Conservation (phyloP, 305 asterid genomes). For the Petunia hybrid region DNA sequence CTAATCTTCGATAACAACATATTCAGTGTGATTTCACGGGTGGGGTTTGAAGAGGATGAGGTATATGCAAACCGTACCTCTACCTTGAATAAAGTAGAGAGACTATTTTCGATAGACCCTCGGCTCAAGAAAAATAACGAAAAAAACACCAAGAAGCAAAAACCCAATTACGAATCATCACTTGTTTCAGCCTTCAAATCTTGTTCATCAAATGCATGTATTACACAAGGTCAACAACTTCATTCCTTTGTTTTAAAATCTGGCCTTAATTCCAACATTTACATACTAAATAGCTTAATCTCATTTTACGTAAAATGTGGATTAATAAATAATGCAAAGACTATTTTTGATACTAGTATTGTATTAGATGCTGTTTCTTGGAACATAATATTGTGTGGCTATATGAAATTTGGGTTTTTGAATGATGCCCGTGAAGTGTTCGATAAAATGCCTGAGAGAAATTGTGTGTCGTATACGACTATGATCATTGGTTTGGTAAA, state of each 20-base stretch:
- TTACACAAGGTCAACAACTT: slow-evolving; percentile 63
- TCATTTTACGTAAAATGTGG: slow-evolving; percentile 78
- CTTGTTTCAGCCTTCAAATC: slow-evolving; percentile 69
- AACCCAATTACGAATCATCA: slow-evolving; percentile 49
- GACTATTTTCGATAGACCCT: too few relatives aligned
- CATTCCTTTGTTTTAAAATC: slow-evolving; percentile 66
- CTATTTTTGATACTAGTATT: slow-evolving; percentile 51
- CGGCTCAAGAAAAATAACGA: neutral
- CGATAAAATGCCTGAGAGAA: slow-evolving; percentile 71
- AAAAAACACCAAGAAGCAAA: slow-evolving; percentile 36
- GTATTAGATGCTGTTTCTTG: slow-evolving; percentile 65
- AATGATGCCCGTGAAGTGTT: slow-evolving; percentile 70
- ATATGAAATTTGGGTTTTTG: slow-evolving; percentile 52
- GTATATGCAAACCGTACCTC: too few relatives aligned
- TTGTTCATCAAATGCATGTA: slow-evolving; percentile 54
- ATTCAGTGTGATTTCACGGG: too few relatives aligned
- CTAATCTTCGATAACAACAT: too few relatives aligned
- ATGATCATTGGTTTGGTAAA: slow-evolving; percentile 79
- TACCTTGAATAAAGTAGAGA: too few relatives aligned
- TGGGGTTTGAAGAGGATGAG: too few relatives aligned
- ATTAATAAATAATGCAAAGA: slow-evolving; percentile 56
- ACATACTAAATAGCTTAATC: slow-evolving; percentile 78
- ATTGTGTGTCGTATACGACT: slow-evolving; percentile 75
- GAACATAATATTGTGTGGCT: slow-evolving; percentile 76
- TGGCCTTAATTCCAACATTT: slow-evolving; percentile 66